Conservation (phyloP, 176 grass and related monocot species). For the Oryza rufipogon region DNA sequence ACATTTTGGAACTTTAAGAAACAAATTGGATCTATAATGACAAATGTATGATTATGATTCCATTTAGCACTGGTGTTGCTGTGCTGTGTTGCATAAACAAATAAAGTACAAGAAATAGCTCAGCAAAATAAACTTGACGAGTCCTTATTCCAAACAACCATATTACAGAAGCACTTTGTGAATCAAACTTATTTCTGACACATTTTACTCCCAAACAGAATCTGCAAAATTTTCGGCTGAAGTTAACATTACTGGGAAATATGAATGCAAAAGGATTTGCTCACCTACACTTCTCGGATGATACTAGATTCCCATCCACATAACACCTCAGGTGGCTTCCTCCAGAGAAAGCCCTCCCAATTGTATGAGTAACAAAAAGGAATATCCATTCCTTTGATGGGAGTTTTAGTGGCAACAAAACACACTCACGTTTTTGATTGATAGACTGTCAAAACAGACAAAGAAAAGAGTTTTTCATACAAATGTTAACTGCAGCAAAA, state of each 20-base stretch:
- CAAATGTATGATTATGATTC: not conserved
- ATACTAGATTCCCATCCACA: slow-evolving; percentile 80
- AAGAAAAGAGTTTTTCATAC: slow-evolving; percentile 41
- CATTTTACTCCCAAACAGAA: not conserved
- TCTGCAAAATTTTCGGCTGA: not conserved
- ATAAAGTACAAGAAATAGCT: not conserved
- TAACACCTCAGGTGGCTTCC: slow-evolving; percentile 92
- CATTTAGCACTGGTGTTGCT: not conserved
- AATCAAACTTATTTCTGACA: not conserved
- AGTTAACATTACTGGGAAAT: slow-evolving; percentile 12
- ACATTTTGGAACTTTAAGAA: not conserved
- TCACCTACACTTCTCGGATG: slow-evolving; percentile 91
- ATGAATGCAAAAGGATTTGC: slow-evolving; percentile 24
- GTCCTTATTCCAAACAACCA: not conserved
- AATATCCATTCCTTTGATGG: slow-evolving; percentile 90
- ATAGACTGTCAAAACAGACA: slow-evolving; percentile 64
- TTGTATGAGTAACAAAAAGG: slow-evolving; percentile 88
- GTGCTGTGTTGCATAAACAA: not conserved
- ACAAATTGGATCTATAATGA: not conserved
- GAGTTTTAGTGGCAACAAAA: slow-evolving; percentile 75
- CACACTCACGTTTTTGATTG: slow-evolving; percentile 85
- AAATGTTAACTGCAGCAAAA: slow-evolving; percentile 10
- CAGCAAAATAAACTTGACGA: not conserved
- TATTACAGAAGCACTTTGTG: not conserved
- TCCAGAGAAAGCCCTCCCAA: slow-evolving; percentile 93